Percentiles rank a stretch among this genome's conserved stretches.
Evolutionary conservation across 257 asterid species (phyloP).

Genomic region (Primulina tabacum): DNA sequence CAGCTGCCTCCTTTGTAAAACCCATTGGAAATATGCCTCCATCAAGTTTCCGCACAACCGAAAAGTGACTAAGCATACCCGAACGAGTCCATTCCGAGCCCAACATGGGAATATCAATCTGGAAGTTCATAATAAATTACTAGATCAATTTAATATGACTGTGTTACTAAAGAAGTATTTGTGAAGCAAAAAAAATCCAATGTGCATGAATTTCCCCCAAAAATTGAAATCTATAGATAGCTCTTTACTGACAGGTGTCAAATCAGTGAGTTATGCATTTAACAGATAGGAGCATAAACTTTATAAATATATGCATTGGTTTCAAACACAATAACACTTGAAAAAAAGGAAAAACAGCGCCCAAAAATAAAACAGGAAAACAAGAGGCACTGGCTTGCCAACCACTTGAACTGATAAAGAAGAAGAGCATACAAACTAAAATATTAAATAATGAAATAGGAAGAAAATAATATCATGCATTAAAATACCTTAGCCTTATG

Average conservation of each 20-base stretch:
- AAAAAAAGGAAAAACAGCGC: background rate
- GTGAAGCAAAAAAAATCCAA: constrained; percentile 11
- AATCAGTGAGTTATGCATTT: constrained; percentile 15
- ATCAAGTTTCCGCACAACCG: constrained; percentile 85
- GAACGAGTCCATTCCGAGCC: constrained; percentile 71
- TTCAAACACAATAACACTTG: background rate
- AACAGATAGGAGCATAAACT: constrained; percentile 15
- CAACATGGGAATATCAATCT: constrained; percentile 92
- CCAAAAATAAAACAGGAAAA: background rate
- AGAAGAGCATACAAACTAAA: constrained; percentile 10
- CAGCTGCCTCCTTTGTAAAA: constrained; percentile 71
- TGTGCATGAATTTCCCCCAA: constrained; percentile 1
- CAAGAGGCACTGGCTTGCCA: constrained; percentile 1
- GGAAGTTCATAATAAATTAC: constrained; percentile 40
- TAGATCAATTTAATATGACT: constrained; percentile 19
- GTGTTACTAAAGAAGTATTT: constrained; percentile 15
- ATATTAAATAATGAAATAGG: background rate
- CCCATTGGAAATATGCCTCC: constrained; percentile 94
- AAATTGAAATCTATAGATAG: constrained; percentile 15
- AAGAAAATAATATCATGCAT: constrained; percentile 6
- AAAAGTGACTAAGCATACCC: constrained; percentile 84
- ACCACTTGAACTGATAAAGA: constrained; percentile 5
- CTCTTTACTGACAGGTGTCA: constrained; percentile 15
- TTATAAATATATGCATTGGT: constrained; percentile 15
- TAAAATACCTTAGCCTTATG: constrained; percentile 76